These are phyloP conservation scores for Phialophora expanda DNA, from an alignment of 2,329 filamentous ascomycete genomes.

Conservation along the genomic window DNA sequence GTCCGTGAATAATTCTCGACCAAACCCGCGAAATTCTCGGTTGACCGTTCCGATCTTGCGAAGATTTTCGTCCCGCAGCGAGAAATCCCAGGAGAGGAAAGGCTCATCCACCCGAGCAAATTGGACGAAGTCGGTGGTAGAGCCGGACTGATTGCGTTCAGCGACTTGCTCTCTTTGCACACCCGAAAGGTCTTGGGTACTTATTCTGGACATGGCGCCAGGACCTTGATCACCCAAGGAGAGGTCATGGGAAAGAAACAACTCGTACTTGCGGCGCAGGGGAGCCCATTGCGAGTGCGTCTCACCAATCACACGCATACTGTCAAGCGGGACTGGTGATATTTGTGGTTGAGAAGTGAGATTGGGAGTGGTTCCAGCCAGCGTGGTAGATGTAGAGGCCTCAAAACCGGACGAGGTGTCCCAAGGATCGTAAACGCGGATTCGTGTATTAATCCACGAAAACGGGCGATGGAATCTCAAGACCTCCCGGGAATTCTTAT, in stretches of 20 bases:
- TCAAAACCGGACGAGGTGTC: slow-evolving; percentile 43
- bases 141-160: slow-evolving; percentile 13
- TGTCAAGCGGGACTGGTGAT: slow-evolving; percentile 58
- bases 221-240: slow-evolving; percentile 42
- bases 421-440: slow-evolving; percentile 61
- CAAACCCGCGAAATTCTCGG: slow-evolving; percentile 67
- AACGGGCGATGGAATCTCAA: slow-evolving; percentile 67
- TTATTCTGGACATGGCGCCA: slow-evolving; percentile 23
- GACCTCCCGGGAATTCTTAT: slow-evolving; percentile 64
- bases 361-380: slow-evolving; percentile 37
- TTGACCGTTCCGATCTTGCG: slow-evolving; percentile 66
- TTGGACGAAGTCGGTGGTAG: slow-evolving; percentile 55
- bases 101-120: slow-evolving; percentile 68
- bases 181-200: slow-evolving; percentile 53
- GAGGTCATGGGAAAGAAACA: slow-evolving; percentile 63
- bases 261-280: slow-evolving; percentile 66
- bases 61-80: slow-evolving; percentile 57
- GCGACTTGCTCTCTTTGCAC: slow-evolving; percentile 53
- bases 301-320: slow-evolving; percentile 68
- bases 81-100: slow-evolving; percentile 69
- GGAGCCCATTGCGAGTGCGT: slow-evolving; percentile 69
- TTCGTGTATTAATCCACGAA: slow-evolving; percentile 66
- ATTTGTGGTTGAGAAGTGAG: slow-evolving; percentile 57
- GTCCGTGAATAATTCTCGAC: slow-evolving; percentile 68
- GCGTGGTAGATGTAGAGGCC: slow-evolving; percentile 43